These are phyloP conservation scores for Flagelloscypha sp. DNA, from an alignment of 768 basidiomycete species.

Conservation along the genomic window DNA sequence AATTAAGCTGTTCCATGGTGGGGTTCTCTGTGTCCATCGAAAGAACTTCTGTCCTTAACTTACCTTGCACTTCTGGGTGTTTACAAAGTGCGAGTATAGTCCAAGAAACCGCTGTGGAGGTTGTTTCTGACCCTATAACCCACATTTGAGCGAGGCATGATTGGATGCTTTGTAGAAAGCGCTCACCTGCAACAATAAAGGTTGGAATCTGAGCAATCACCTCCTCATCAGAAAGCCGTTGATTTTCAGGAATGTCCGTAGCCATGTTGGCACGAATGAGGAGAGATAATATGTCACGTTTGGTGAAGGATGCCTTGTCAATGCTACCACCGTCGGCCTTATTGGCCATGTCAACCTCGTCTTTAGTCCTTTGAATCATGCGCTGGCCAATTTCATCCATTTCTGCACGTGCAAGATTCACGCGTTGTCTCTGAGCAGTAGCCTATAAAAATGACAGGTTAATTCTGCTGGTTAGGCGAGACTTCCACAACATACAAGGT, in stretches of 20 bases:
- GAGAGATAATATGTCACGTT: constrained; percentile 38
- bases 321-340: constrained; percentile 9
- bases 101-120: constrained; percentile 28
- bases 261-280: constrained; percentile 46
- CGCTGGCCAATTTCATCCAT: constrained; percentile 28
- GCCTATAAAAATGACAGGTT: constrained; percentile 19
- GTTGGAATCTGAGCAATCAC: constrained; percentile 36
- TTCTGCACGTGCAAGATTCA: constrained; percentile 15
- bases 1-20: constrained; percentile 33
- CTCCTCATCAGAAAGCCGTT: constrained; percentile 39
- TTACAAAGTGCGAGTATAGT: constrained; percentile 30
- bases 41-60: constrained; percentile 36
- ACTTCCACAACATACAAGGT: too few relatives aligned
- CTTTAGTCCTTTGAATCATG: constrained; percentile 30
- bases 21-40: constrained; percentile 25
- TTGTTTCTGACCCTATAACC: constrained; percentile 33
- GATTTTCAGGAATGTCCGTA: constrained; percentile 33
- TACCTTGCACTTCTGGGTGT: constrained; percentile 28
- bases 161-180: constrained; percentile 28
- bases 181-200: constrained; percentile 33
- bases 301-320: constrained; percentile 22
- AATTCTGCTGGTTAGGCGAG: too few relatives aligned
- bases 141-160: constrained; percentile 28
- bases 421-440: constrained; percentile 11
- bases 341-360: constrained; percentile 15